Conservation (phyloP, 2,329 filamentous ascomycete genomes). For the Monosporascus sp. region DNA sequence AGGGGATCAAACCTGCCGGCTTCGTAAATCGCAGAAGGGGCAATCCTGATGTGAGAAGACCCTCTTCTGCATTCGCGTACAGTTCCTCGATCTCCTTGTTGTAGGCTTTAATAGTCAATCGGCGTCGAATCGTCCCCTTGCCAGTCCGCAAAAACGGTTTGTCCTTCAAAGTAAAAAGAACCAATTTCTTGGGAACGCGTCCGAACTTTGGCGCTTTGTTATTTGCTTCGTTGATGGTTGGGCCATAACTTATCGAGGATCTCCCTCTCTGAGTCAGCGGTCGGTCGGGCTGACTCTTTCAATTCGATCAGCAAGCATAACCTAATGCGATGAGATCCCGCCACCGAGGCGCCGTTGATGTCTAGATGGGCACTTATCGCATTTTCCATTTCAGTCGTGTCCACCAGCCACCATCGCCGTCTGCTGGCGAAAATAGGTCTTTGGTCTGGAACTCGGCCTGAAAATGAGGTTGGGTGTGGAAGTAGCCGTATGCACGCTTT, state of each 20-base stretch:
- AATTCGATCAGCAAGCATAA: too few relatives aligned
- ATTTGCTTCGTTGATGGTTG: slow-evolving; percentile 15
- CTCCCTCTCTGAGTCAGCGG: slow-evolving; percentile 12
- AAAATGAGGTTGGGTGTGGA: too few relatives aligned
- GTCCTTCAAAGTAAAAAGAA: slow-evolving; percentile 12
- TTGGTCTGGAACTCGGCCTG: too few relatives aligned
- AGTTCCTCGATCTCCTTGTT: slow-evolving; percentile 18
- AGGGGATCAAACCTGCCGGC: slow-evolving; percentile 8
- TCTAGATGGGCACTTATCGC: too few relatives aligned
- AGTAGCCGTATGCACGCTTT: too few relatives aligned
- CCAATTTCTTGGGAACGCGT: slow-evolving; percentile 16
- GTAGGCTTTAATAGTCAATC: slow-evolving; percentile 16
- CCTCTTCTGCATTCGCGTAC: slow-evolving; percentile 17
- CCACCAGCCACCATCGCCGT: too few relatives aligned
- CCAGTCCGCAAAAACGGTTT: slow-evolving; percentile 17
- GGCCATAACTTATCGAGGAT: slow-evolving; percentile 16
- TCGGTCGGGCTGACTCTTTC: slow-evolving; percentile 15
- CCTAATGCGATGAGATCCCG: too few relatives aligned
- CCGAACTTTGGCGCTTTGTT: slow-evolving; percentile 20
- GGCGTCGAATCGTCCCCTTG: slow-evolving; percentile 21
- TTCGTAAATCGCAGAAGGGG: slow-evolving; percentile 10
- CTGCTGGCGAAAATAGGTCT: too few relatives aligned
- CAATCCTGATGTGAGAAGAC: slow-evolving; percentile 10
- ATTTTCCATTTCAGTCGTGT: too few relatives aligned
- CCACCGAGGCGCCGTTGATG: too few relatives aligned